Base-by-base conservation (phyloP, 257 asterid species). In the Henckelia pumila region DNA sequence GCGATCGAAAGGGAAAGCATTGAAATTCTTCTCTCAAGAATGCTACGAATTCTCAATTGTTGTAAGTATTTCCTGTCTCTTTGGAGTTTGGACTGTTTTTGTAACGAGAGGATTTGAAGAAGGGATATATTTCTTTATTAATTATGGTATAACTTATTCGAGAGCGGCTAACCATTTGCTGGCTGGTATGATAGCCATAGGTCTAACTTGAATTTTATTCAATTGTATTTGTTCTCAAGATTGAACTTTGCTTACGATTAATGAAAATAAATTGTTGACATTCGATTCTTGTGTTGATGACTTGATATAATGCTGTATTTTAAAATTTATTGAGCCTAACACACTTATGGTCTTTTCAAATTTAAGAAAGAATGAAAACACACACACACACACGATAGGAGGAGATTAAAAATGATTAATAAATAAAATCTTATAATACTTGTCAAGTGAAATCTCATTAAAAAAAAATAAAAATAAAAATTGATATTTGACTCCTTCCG, bases 11-110 rank as follows among this genome's bases (percentile, higher is more conserved):
- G 71, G 64, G 71, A 59, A 73, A 49, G 66, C 61, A 29, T 63
- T 75, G 77, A 64, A 84, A 82, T 87, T 89, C 86, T 85, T 81
- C 79, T 68, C 77, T 81, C 70, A 56, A 75, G 62, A 86, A 76
- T 79, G 77, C 75, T 71, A 82, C 82, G 71, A 63, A 67, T 67
- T 61, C 61, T 65, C 68, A 32, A 73, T 60, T 76, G 30, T 66
- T 77, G 83, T 74, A 70, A 55, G 71, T 81, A 70, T 78, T 70
- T 73, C 73, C 60, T 71, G 75, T 69, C 68, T 74, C 73, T 53
- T 83, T 75, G 67, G 81, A 33, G 71, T 53, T 83, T 75, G 67
- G 81, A 33, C 77, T 75, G 76, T 47, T 44, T 57, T 30, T 71
- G 76, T 74, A 70, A 73, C 55, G 8, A 71, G 71, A 52, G 71